These are phyloP conservation scores for Coemansia erecta DNA, from an alignment of 192 early-diverging fungal species.

Conservation along the genomic window DNA sequence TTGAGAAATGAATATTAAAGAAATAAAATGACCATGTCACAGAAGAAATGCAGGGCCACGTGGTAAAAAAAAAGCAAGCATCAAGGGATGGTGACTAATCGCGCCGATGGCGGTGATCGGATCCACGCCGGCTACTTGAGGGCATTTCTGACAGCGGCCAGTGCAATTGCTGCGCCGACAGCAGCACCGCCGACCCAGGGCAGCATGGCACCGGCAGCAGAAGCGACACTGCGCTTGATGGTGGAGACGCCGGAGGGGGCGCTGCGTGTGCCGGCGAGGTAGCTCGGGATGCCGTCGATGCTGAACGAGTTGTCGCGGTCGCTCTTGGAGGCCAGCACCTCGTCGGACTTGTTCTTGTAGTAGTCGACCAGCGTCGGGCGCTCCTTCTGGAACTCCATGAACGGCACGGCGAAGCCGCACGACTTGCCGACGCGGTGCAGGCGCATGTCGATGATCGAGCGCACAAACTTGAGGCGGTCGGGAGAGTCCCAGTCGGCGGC, in stretches of 20 bases:
- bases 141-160: slow-evolving; percentile 6
- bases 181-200: slow-evolving; percentile 42
- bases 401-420: slow-evolving; percentile 64
- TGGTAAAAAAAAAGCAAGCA: neutral
- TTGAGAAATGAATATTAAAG: too few relatives aligned
- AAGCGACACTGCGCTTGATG: neutral
- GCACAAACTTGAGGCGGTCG: slow-evolving; percentile 41
- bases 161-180: slow-evolving; percentile 25
- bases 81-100: neutral
- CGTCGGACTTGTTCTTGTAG: slow-evolving; percentile 39
- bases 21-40: too few relatives aligned
- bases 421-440: slow-evolving; percentile 57
- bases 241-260: neutral
- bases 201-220: slow-evolving; percentile 1
- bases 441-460: slow-evolving; percentile 58
- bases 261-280: slow-evolving; percentile 24
- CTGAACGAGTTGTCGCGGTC: slow-evolving; percentile 48
- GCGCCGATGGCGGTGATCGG: neutral
- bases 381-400: slow-evolving; percentile 55
- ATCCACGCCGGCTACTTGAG: too few relatives aligned
- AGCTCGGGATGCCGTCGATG: slow-evolving; percentile 61
- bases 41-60: slow-evolving; percentile 4
- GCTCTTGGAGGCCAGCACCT: slow-evolving; percentile 35
- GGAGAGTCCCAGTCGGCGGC: slow-evolving; percentile 31
- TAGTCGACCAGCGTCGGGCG: slow-evolving; percentile 53